Evolutionary conservation across 495 filamentous ascomycete genomes (phyloP).

Genomic region (Neurospora intermedia): DNA sequence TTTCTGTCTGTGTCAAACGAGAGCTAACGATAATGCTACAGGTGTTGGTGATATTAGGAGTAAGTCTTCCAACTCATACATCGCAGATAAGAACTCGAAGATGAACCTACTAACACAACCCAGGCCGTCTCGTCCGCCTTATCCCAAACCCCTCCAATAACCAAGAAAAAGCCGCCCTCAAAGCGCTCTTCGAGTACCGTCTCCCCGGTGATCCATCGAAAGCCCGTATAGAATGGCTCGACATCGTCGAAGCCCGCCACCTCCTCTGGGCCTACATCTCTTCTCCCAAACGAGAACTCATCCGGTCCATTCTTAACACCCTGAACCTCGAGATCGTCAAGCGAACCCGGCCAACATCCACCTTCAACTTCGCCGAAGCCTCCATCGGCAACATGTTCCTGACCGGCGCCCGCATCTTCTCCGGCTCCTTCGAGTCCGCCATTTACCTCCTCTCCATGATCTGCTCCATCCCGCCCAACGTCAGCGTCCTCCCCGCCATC

Average conservation of each 20-base stretch:
- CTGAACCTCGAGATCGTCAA: slow-evolving; percentile 89
- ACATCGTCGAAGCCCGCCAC: slow-evolving; percentile 75
- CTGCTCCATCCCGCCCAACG: slow-evolving; percentile 61
- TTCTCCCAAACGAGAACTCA: slow-evolving; percentile 78
- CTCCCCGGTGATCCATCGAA: slow-evolving; percentile 45
- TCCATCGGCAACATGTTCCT: slow-evolving; percentile 92
- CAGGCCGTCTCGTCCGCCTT: slow-evolving; percentile 80
- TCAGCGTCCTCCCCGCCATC: slow-evolving; percentile 78
- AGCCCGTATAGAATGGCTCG: slow-evolving; percentile 69
- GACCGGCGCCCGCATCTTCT: slow-evolving; percentile 73
- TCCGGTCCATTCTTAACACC: slow-evolving; percentile 78
- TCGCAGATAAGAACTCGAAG: neutral
- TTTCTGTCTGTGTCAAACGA: neutral
- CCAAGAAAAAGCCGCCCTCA: slow-evolving; percentile 60
- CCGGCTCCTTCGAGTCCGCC: slow-evolving; percentile 68
- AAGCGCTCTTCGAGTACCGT: slow-evolving; percentile 75
- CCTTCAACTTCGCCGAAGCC: slow-evolving; percentile 80
- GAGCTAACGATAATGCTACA: slow-evolving; percentile 1
- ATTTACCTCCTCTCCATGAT: slow-evolving; percentile 77
- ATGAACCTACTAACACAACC: neutral
- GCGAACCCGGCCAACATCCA: slow-evolving; percentile 60
- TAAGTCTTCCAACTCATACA: slow-evolving; percentile 30
- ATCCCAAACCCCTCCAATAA: slow-evolving; percentile 57
- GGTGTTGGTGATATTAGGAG: slow-evolving; percentile 88
- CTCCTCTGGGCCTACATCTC: slow-evolving; percentile 65